Percentiles rank a stretch among this genome's conserved stretches.
Conservation (phyloP, 202 grass and related monocot species). For the Sporobolus alterniflorus region DNA sequence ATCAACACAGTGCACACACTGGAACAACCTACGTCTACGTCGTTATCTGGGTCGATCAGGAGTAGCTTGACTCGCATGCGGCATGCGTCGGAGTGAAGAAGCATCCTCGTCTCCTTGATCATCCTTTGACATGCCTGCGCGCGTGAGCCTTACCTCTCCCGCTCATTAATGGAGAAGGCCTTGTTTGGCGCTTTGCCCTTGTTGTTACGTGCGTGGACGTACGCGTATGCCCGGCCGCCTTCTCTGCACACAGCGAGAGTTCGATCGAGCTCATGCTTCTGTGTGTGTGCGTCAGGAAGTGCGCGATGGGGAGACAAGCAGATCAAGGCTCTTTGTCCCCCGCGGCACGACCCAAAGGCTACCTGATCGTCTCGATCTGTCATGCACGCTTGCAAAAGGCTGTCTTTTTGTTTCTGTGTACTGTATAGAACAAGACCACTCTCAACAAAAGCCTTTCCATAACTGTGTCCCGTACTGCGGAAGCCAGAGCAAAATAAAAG, state of each 20-base stretch:
- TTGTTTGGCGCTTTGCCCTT: slow-evolving; percentile 67
- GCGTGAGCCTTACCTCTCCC: slow-evolving; percentile 16
- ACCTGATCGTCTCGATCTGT: too few species aligned
- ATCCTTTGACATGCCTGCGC: background rate
- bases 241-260: background rate
- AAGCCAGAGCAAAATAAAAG: too few species aligned
- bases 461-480: too few species aligned
- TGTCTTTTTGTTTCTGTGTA: too few species aligned
- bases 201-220: slow-evolving; percentile 45
- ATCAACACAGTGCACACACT: background rate
- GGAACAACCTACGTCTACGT: too few species aligned
- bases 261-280: background rate
- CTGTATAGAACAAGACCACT: too few species aligned
- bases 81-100: slow-evolving; percentile 17
- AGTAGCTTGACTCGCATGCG: background rate
- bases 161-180: slow-evolving; percentile 21
- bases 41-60: too few species aligned
- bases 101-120: background rate
- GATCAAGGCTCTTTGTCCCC: too few species aligned
- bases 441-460: too few species aligned
- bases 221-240: background rate
- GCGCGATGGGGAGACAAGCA: too few species aligned
- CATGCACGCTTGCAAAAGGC: too few species aligned
- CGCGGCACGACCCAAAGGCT: too few species aligned
- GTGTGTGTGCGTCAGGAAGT: background rate